Evolutionary conservation across 106 monocot genomes (phyloP), one percentile per base, ranked within the genome.

Genomic region (Dendrobium chrysotoxum): DNA sequence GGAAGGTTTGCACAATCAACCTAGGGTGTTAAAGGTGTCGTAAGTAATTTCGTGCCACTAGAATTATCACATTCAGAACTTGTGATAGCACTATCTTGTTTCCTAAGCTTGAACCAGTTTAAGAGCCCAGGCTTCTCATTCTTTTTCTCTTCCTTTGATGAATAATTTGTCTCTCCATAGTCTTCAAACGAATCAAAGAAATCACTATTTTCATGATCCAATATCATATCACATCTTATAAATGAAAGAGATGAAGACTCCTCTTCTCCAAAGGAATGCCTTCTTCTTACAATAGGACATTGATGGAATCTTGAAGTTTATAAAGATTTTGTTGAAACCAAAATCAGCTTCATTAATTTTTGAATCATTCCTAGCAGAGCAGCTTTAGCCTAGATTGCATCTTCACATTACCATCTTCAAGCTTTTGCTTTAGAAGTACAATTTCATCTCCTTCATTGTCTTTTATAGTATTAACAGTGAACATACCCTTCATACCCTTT

Each of bases 191-290:
- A 85, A 40, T 76, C 72, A 82, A 78, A 80, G 65, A 90, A 75
- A 10, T 90, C 91, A 75, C 76, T 81, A 73, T 77, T 91, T 84
- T 96, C 93, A 83, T 84, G n/a, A n/a, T n/a, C n/a, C n/a, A n/a
- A n/a, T n/a, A n/a, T n/a, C n/a, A n/a, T n/a, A n/a, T n/a, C n/a
- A n/a, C n/a, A 80, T 75, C 96, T 96, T 87, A 82, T 90, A 78
- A 92, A 89, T 61, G 96, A 93, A 70, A 96, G 91, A 77, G 93
- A 96, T 79, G 96, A 93, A 75, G 93, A 93, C 96, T 96, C 96
- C 78, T 96, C 96, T 92, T 96, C 96, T 73, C 93, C 96, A 85
- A 96, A 96, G 71, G 96, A 96, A 85, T 96, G 91, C 71, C 96
- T 87, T 83, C 93, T 81, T 75, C 93, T 82, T 70, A 86, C 86